phyloP scores from a whole-genome alignment of 495 filamentous ascomycete species.

The Penicillium paradoxum region DNA sequence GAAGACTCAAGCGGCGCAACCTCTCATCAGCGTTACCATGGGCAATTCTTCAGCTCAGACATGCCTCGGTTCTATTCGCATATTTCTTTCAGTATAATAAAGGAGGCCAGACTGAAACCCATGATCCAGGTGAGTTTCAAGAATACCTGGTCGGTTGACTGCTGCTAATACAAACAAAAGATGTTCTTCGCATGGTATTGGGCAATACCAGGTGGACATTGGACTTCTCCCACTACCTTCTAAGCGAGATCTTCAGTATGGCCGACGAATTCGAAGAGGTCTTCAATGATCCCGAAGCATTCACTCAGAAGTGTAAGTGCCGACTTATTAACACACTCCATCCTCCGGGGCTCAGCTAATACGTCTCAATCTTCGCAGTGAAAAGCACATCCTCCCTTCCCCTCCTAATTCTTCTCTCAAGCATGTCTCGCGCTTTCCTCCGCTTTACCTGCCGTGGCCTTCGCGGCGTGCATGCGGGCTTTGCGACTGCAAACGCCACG shows the following conservation, averaged over 20 bases:
- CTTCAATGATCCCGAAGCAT: constrained; percentile 36
- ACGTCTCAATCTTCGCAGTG: constrained; percentile 21
- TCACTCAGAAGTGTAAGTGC: constrained; percentile 41
- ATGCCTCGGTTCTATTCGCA: constrained; percentile 61
- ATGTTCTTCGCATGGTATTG: constrained; percentile 38
- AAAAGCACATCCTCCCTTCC: constrained; percentile 52
- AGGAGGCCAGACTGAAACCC: constrained; percentile 48
- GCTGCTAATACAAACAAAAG: constrained; percentile 18
- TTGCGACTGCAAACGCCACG: constrained; percentile 23
- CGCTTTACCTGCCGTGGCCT: constrained; percentile 63
- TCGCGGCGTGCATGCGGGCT: constrained; percentile 36
- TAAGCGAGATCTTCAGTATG: constrained; percentile 61
- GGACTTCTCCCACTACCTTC: constrained; percentile 62
- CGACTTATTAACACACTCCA: constrained; percentile 7
- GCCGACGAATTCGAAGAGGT: constrained; percentile 48
- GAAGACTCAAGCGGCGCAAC: constrained; percentile 52
- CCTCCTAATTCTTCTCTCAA: constrained; percentile 66
- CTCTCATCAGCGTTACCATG: constrained; percentile 68
- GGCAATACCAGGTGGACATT: constrained; percentile 58
- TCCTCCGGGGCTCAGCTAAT: constrained; percentile 6
- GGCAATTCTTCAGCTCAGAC: constrained; percentile 65
- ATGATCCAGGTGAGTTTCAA: constrained; percentile 54
- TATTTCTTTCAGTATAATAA: constrained; percentile 51
- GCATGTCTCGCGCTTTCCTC: constrained; percentile 67
- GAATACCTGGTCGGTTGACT: not conserved